Evolutionary conservation across 768 basidiomycete genomes (phyloP), one percentile per base, ranked within the genome.

Genomic region (Trametes maxima): DNA sequence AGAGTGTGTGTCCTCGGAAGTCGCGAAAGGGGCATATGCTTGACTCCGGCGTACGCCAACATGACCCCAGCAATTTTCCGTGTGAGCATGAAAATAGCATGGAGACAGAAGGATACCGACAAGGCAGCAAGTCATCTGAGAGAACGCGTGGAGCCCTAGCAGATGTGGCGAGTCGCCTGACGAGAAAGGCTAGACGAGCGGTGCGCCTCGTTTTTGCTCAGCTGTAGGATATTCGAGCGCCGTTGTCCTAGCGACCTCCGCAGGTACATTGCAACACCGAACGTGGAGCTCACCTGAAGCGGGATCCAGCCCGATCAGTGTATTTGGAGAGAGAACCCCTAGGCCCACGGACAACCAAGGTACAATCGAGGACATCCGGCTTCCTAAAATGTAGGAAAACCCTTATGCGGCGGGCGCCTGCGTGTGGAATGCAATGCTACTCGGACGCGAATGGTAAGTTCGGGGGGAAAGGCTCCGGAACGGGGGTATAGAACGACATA

Each of bases 111-210:
- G 42, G 21, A 60, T 43, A 56, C 54, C 21, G 45, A 49, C 60
- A 45, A 44, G 60, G 42, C 42, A 45, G 28, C 54, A 22, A 37
- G 54, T 62, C 60, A 62, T 56, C 60, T 62, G 60, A 62, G 60
- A 6, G 42, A 35, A 35, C 36, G 12, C 40, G 54, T 62, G 60
- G 54, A 56, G 60, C 54, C 44, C 14, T 5, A 51, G 48, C 60
- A 49, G 33, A 54, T 60, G 52, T 22, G 35, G 54, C 54, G 43
- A 28, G 48, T 51, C 54, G 60, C 49, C 59, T 56, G 54, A 56
- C 48, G 19, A 22, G 28, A n/a, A 8, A 36, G 21, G 39, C 16
- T 24, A 22, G 25, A 40, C 14, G 47, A 22, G 39, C 21, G 44
- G 42, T 16, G 39, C 43, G 60, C 60, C 35, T 50, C 54, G 43